Conservation (phyloP, 2,329 filamentous ascomycete genomes). For the Xylaria sp. region DNA sequence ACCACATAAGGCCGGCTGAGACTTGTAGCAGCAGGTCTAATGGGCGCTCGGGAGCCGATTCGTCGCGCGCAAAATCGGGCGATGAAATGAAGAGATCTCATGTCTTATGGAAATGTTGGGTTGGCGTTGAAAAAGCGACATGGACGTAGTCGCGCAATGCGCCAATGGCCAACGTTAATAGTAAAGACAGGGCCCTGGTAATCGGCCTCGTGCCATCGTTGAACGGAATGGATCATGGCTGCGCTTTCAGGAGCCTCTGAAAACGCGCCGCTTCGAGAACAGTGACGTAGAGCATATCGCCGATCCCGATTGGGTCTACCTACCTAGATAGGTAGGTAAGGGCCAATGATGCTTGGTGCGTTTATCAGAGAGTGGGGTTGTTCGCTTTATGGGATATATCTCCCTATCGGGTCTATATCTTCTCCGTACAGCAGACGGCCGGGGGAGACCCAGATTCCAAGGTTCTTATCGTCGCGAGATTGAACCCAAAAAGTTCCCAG, state of each 20-base stretch:
- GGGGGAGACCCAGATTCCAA: no score
- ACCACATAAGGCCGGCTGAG: conserved; percentile 31
- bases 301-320: neutral
- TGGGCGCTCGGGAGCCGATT: conserved; percentile 29
- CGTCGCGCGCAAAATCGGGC: conserved; percentile 52
- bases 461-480: no score
- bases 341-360: no score
- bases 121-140: conserved; percentile 17
- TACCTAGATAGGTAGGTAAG: neutral
- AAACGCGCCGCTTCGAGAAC: conserved; percentile 10
- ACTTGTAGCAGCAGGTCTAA: conserved; percentile 26
- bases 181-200: neutral
- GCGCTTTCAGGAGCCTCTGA: conserved; percentile 6
- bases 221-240: no score
- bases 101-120: conserved; percentile 41
- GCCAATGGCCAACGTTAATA: neutral
- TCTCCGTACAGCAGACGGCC: no score
- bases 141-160: conserved; percentile 16
- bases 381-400: no score
- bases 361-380: no score
- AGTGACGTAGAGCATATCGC: conserved; percentile 26
- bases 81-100: conserved; percentile 51
- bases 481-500: no score
- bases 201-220: neutral
- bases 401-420: no score